These are phyloP conservation scores for Auriscalpium microsporum DNA, from an alignment of 768 basidiomycete genomes.

Conservation along the genomic window DNA sequence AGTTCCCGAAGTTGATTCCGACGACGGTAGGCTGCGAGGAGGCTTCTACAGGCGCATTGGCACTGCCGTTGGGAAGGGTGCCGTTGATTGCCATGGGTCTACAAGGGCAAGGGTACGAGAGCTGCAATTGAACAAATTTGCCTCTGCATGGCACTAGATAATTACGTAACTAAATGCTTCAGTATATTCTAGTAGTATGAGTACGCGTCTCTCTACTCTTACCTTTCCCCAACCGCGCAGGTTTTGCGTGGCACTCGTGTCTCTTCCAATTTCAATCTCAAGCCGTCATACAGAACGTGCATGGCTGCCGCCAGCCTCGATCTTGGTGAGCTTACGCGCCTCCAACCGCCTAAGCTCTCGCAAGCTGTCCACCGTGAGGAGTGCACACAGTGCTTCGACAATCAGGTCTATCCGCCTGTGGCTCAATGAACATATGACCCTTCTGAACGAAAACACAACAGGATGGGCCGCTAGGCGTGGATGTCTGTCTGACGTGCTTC, in stretches of 20 bases:
- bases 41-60: conserved; percentile 31
- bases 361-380: conserved; percentile 85
- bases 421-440: not conserved
- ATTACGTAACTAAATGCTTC: too few relatives aligned
- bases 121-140: too few relatives aligned
- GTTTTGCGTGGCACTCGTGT: too few relatives aligned
- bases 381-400: conserved; percentile 96
- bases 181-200: too few relatives aligned
- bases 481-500: conserved; percentile 90
- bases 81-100: conserved; percentile 32
- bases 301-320: too few relatives aligned
- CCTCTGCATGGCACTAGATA: too few relatives aligned
- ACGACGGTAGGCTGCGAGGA: conserved; percentile 50
- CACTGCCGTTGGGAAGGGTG: conserved; percentile 43
- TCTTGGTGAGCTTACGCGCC: conserved; percentile 33
- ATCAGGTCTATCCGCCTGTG: conserved; percentile 48
- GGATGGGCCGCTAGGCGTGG: conserved; percentile 70
- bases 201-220: too few relatives aligned
- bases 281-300: too few relatives aligned
- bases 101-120: too few relatives aligned
- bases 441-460: conserved; percentile 22
- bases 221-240: too few relatives aligned
- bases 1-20: conserved; percentile 95
- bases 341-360: conserved; percentile 51
- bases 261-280: too few relatives aligned